phyloP scores from a whole-genome alignment of 768 basidiomycete species.

The Sistotremastrum niveocremeum region DNA sequence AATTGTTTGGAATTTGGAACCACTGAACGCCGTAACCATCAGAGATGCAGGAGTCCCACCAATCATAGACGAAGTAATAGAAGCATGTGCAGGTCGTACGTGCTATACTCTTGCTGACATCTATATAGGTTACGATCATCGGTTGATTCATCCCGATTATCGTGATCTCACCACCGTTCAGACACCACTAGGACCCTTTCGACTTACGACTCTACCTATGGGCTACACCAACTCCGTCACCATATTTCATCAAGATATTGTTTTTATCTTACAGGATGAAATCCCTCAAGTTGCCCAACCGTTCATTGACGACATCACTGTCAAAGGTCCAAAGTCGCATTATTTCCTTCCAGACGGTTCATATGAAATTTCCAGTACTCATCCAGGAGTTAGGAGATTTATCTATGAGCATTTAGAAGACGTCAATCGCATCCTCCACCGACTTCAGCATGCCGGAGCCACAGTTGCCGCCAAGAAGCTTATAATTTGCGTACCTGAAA shows the following conservation, averaged over 20 bases:
- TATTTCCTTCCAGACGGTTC: too few relatives aligned
- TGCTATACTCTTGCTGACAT: slow-evolving; percentile 6
- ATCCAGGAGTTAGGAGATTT: slow-evolving; percentile 15
- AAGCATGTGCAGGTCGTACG: slow-evolving; percentile 7
- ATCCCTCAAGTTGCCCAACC: background rate
- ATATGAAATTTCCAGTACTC: slow-evolving; percentile 4
- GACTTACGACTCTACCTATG: slow-evolving; percentile 4
- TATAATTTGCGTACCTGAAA: slow-evolving; percentile 7
- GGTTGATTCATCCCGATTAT: slow-evolving; percentile 2
- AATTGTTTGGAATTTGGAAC: slow-evolving; percentile 9
- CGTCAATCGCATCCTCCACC: slow-evolving; percentile 12
- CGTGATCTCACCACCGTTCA: slow-evolving; percentile 11
- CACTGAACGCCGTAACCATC: slow-evolving; percentile 10
- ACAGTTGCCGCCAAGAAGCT: slow-evolving; percentile 22
- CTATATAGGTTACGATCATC: slow-evolving; percentile 8
- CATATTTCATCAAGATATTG: slow-evolving; percentile 4
- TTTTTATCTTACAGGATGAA: slow-evolving; percentile 7
- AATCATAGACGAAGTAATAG: slow-evolving; percentile 7
- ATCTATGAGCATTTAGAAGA: slow-evolving; percentile 15
- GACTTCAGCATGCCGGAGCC: slow-evolving; percentile 15
- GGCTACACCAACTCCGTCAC: slow-evolving; percentile 7
- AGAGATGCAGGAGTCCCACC: slow-evolving; percentile 10
- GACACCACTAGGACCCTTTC: slow-evolving; percentile 4
- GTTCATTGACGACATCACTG: slow-evolving; percentile 14
- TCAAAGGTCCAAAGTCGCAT: slow-evolving; percentile 13